phyloP scores from a whole-genome alignment of 129 eudicot genomes.

The Flaveria ramosissima region DNA sequence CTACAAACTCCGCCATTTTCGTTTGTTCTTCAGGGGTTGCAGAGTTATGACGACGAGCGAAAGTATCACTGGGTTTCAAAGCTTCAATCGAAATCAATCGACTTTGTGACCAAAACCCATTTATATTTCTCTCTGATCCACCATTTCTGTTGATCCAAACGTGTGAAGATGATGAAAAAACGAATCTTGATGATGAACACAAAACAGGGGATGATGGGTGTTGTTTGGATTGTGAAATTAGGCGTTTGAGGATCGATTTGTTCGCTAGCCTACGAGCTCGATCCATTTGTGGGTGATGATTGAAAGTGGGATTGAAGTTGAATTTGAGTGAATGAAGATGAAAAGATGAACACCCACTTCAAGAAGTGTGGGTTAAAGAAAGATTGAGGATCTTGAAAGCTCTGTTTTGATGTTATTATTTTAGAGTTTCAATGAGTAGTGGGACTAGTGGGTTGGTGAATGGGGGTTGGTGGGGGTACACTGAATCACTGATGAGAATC shows the following conservation, averaged over 20 bases:
- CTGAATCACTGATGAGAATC: too few relatives aligned
- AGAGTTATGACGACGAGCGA: constrained; percentile 88
- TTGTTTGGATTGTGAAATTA: constrained; percentile 60
- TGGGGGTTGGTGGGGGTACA: constrained; percentile 40
- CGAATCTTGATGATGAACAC: constrained; percentile 52
- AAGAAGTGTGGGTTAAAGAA: constrained; percentile 2
- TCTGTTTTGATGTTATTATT: constrained; percentile 25
- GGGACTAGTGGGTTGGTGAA: constrained; percentile 47
- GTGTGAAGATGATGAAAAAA: constrained; percentile 50
- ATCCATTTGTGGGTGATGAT: constrained; percentile 53
- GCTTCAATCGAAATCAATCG: constrained; percentile 76
- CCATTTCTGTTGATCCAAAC: constrained; percentile 16
- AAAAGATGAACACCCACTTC: constrained; percentile 11
- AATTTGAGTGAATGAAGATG: neutral
- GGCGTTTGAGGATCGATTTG: constrained; percentile 57
- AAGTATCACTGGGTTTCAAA: constrained; percentile 84
- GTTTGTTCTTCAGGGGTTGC: constrained; percentile 72
- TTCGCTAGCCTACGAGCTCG: constrained; percentile 75
- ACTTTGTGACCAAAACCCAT: constrained; percentile 31
- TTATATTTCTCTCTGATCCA: neutral
- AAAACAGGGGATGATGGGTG: constrained; percentile 39
- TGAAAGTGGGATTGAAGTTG: neutral
- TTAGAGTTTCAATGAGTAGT: constrained; percentile 21
- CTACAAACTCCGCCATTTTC: constrained; percentile 73
- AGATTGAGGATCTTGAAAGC: constrained; percentile 15